phyloP scores from a whole-genome alignment of 441 rosid species.

The Daphne laureola region DNA sequence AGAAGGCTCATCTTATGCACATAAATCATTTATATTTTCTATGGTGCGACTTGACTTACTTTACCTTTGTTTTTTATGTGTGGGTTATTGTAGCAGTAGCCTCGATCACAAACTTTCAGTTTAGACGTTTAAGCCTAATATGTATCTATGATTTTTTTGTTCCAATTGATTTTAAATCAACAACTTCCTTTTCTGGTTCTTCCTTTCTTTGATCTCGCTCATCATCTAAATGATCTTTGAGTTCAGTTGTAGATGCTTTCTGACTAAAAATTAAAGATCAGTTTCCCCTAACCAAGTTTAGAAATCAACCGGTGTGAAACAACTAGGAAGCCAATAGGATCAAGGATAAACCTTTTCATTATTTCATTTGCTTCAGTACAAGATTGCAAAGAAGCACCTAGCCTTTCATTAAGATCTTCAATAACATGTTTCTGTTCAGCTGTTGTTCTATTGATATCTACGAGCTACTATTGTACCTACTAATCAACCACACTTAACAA shows the following conservation, averaged over 20 bases:
- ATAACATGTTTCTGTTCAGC: slow-evolving; percentile 74
- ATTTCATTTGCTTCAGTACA: slow-evolving; percentile 84
- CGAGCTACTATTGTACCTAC: no score
- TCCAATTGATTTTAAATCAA: slow-evolving; percentile 70
- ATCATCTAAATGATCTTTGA: slow-evolving; percentile 64
- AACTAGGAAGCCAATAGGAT: slow-evolving; percentile 1
- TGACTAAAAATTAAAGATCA: slow-evolving; percentile 47
- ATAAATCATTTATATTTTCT: no score
- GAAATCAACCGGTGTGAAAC: not conserved
- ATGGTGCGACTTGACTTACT: no score
- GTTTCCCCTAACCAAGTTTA: slow-evolving; percentile 1
- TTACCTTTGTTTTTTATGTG: no score
- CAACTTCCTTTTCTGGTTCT: slow-evolving; percentile 66
- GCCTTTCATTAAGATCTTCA: slow-evolving; percentile 77
- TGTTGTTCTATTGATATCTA: slow-evolving; percentile 45
- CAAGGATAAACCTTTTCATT: slow-evolving; percentile 45
- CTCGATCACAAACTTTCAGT: no score
- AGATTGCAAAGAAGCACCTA: slow-evolving; percentile 71
- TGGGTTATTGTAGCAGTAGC: no score
- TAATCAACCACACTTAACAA: no score
- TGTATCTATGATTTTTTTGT: no score
- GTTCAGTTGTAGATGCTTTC: slow-evolving; percentile 63
- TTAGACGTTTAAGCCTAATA: no score
- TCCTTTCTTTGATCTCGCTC: slow-evolving; percentile 80
- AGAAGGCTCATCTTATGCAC: no score